These are phyloP conservation scores for Neoboletus subvelutipes DNA, from an alignment of 768 basidiomycete genomes.

Conservation along the genomic window DNA sequence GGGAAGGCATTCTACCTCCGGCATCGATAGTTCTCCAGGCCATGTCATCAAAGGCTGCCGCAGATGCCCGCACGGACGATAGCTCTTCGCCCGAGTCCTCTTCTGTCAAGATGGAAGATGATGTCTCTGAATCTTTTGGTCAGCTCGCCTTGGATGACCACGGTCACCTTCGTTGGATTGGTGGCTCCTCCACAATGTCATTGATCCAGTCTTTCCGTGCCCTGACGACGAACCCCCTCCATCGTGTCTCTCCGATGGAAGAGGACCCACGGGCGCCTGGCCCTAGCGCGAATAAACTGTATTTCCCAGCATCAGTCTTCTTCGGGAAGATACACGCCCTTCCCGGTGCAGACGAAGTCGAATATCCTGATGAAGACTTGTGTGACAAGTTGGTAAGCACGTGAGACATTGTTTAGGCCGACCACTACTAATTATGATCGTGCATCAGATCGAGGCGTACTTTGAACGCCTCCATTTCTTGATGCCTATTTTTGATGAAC, in stretches of 20 bases:
- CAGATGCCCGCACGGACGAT: constrained; percentile 35
- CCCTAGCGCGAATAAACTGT: constrained; percentile 79
- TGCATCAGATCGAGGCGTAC: constrained; percentile 74
- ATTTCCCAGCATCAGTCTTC: constrained; percentile 85
- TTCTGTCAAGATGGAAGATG: constrained; percentile 50
- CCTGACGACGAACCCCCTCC: constrained; percentile 67
- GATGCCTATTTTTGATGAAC: constrained; percentile 86
- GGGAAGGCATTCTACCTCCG: constrained; percentile 20
- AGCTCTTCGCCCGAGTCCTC: constrained; percentile 35
- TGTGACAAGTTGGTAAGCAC: constrained; percentile 79
- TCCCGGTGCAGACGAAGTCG: constrained; percentile 81
- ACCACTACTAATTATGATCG: constrained; percentile 24
- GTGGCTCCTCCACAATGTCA: constrained; percentile 89
- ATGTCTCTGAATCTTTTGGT: constrained; percentile 82
- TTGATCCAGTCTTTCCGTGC: constrained; percentile 86
- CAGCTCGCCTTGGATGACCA: constrained; percentile 88
- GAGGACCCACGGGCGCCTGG: constrained; percentile 79
- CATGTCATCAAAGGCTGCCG: constrained; percentile 38
- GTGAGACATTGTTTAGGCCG: constrained; percentile 14
- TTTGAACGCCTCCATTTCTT: constrained; percentile 86
- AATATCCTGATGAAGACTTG: constrained; percentile 80
- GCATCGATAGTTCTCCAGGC: constrained; percentile 34
- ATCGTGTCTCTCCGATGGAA: constrained; percentile 80
- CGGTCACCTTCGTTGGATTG: constrained; percentile 90
- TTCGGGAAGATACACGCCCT: constrained; percentile 84